Evolutionary conservation across 176 grass and related monocot genomes (phyloP), one percentile per base, ranked within the genome.

Genomic region (Calamus simplicifolius): DNA sequence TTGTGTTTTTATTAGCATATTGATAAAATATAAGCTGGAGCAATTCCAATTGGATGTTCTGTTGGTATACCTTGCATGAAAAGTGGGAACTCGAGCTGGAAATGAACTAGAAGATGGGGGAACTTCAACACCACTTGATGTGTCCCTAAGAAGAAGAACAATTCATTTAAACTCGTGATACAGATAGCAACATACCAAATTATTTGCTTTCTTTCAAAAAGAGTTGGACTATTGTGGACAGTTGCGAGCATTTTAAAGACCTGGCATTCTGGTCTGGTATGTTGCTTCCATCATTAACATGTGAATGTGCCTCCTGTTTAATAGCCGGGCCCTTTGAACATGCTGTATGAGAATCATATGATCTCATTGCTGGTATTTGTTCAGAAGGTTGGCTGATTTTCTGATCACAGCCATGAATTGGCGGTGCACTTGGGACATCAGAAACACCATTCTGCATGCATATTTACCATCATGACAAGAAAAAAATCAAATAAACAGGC

Each of bases 391-490:
- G 65, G 27, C 21, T 62, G 62, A 80, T 74, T 59, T 79, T 88
- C 65, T 83, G 69, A 63, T 88, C 82, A 77, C 77, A 83, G 63
- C 73, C 76, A 68, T 98, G 64, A 75, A 98, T 92, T 57, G 93
- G 93, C 7, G 93, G 93, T 26, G 93, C 93, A 81, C 93, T 98
- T 18, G 93, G 93, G 7, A 72, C 67, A 81, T 83, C 84, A 76
- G 93, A 71, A 19, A 77, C 58, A 31, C 62, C 80, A 85, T 58
- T 78, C 92, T 97, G 78, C 49, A 75, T 51, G 27, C 57, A 61
- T 16, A 72, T 31, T 4, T 60, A 19, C 8, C 21, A 58, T 23
- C 8, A 50, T 31, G 28, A 43, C 35, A 3, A 1, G 21, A 43
- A 43, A 43, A 43, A 12, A 13, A 13, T 43, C 12, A 43, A 43